Evolutionary conservation across 148 eudicot species (phyloP), one percentile per base, ranked within the genome.

Genomic region (Pharnaceum exiguum): DNA sequence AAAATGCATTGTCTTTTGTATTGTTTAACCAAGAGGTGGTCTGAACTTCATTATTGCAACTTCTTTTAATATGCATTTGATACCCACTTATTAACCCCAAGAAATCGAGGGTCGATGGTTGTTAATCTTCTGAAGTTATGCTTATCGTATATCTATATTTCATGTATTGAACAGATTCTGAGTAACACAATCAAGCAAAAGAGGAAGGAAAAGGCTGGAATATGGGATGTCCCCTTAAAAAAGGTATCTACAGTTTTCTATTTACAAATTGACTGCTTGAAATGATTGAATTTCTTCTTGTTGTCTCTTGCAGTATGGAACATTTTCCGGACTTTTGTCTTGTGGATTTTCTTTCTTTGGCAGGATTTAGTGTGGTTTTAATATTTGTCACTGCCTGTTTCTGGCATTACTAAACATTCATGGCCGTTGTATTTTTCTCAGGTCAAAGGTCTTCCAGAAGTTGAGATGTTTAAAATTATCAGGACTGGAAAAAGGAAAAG

Each of bases 401-500:
- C 28, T 3, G 32, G 10, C 4, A 4, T 15, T 16, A 47, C 23
- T 47, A 16, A 2, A 16, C 13, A 29, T 29, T 19, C 16, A 55
- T 23, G 21, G 1, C 19, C 21, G 6, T 18, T 51, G 51, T 36
- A 24, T 46, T 28, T 18, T 52, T 31, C 71, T 32, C 87, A 91
- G 98, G 99, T 93, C 57, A 81, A 96, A 71, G 96, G 96, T 55
- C 95, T 91, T 62, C 94, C 96, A 70, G 94, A 91, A 79, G 99
- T 88, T 73, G 99, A 93, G 78, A 93, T 93, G 96, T 93, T 93
- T 38, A 88, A 79, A 75, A 96, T 91, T 57, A 75, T 91, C 52
- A 82, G 87, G 69, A 37, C 90, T 18, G 97, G 97, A 4, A 87
- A 87, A 82, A 68, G 96, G 46, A 91, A 91, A 69, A 82, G 97